Evolutionary conservation across 2,329 filamentous ascomycete genomes (phyloP), one percentile per base, ranked within the genome.

Genomic region (Trichothecium sympodiale): DNA sequence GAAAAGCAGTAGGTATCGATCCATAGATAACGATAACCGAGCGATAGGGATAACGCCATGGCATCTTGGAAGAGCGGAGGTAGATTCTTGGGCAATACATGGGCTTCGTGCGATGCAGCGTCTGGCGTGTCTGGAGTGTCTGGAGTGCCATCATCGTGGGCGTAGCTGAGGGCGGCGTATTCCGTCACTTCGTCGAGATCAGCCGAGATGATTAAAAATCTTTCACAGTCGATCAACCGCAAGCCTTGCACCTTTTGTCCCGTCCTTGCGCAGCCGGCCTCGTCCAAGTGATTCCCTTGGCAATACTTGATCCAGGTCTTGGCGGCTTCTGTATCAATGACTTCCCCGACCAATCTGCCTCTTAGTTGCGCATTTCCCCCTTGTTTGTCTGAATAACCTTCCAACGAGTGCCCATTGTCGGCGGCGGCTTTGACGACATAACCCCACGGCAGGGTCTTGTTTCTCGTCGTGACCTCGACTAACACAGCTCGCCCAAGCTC

Each of bases 81-180:
- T 3, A 59, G 35, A 14, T 37, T 31, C 16, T 44, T 39, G 5
- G 56, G 53, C 3, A 56, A 33, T 14, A 9, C n/a, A n/a, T 32
- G 26, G 17, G 14, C 40, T 31, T 38, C 38, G 15, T 43, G 32
- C 17, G 34, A 13, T 26, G 44, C 39, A 35, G 42, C 10, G 6
- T 25, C 20, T 25, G 6, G 20, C 10, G 20, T 25, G 20, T 25
- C n/a, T n/a, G n/a, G n/a, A n/a, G n/a, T n/a, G n/a, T n/a, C n/a
- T n/a, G n/a, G n/a, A n/a, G n/a, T n/a, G n/a, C n/a, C 34, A 32
- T 47, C 42, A 4, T 46, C 41, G 2, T 25, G 20, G 10, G 20
- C 55, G 38, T 61, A 61, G 41, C 59, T 61, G 20, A 62, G 46
- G 3, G 59, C 51, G 13, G 54, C 49, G 31, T 61, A 61, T 14